A percentile compares a stretch with the other conserved stretches of the same genome.
phyloP scores from a whole-genome alignment of 2,329 filamentous ascomycete species.

The Neofusicoccum sp. region DNA sequence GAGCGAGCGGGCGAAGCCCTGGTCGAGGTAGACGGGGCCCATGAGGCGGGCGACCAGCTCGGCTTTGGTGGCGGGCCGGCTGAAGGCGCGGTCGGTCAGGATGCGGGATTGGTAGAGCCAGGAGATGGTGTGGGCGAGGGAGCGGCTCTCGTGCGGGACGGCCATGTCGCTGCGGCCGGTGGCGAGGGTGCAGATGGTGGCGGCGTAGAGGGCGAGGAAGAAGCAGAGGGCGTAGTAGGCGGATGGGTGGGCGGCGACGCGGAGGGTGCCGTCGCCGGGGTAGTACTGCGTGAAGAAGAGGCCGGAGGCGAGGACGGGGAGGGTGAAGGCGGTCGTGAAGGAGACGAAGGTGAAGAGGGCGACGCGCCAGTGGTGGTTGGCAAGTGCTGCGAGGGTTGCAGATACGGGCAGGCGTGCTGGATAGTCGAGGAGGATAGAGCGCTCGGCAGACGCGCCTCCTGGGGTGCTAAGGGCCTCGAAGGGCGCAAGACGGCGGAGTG shows the following conservation, averaged over 20 bases:
- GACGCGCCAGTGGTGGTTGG: slow-evolving; percentile 67
- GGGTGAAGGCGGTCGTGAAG: slow-evolving; percentile 57
- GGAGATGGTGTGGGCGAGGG: slow-evolving; percentile 74
- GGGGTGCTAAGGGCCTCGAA: slow-evolving; percentile 65
- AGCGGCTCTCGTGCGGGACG: slow-evolving; percentile 73
- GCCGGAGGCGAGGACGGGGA: slow-evolving; percentile 70
- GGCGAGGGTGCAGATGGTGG: slow-evolving; percentile 61
- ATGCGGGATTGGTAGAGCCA: slow-evolving; percentile 76
- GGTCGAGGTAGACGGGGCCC: slow-evolving; percentile 54
- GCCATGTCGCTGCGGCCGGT: slow-evolving; percentile 63
- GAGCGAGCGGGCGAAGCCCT: slow-evolving; percentile 32
- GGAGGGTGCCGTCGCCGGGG: slow-evolving; percentile 32
- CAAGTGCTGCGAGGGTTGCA: slow-evolving; percentile 58
- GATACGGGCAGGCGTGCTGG: slow-evolving; percentile 66
- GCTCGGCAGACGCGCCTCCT: slow-evolving; percentile 63
- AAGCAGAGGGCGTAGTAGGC: slow-evolving; percentile 74
- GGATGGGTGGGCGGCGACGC: slow-evolving; percentile 70
- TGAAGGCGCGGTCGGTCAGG: slow-evolving; percentile 72
- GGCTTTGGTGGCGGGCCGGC: slow-evolving; percentile 64
- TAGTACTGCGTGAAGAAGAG: slow-evolving; percentile 74
- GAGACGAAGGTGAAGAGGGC: slow-evolving; percentile 64
- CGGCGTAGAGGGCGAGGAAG: slow-evolving; percentile 69
- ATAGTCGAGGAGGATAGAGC: slow-evolving; percentile 71
- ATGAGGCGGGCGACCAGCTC: slow-evolving; percentile 73
- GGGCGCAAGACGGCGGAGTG: slow-evolving; percentile 67